Conservation (phyloP, 2,329 filamentous ascomycete genomes). For the Albophoma yamanashiensis region DNA sequence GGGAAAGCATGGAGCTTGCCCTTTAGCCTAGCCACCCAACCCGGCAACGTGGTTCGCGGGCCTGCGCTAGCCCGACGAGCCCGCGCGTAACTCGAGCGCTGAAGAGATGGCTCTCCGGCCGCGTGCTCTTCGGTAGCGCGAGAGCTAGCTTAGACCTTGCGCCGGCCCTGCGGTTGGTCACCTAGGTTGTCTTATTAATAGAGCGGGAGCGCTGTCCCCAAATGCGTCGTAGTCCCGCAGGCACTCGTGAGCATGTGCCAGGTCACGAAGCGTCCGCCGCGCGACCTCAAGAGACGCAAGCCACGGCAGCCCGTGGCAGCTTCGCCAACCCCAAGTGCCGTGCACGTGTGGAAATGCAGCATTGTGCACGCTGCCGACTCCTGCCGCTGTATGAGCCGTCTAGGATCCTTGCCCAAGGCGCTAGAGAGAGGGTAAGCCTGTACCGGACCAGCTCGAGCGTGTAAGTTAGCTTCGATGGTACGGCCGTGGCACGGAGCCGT, state of each 20-base stretch:
- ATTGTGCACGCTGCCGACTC: not conserved
- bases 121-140: not conserved
- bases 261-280: not conserved
- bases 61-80: not conserved
- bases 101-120: not conserved
- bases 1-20: not conserved
- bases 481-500: not conserved
- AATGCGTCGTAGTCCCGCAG: not conserved
- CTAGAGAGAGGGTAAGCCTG: not conserved
- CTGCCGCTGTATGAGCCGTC: not conserved
- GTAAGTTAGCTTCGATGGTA: not conserved
- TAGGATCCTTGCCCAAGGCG: not conserved
- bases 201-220: not conserved
- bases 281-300: not conserved
- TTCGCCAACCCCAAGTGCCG: not conserved
- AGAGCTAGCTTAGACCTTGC: not conserved
- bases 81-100: not conserved
- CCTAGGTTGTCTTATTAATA: not conserved
- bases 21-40: not conserved
- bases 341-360: not conserved
- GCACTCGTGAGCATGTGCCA: not conserved
- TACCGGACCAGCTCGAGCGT: too few species aligned
- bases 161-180: not conserved
- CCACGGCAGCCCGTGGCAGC: not conserved
- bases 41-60: conserved; percentile 1